phyloP scores from a whole-genome alignment of 257 asterid species.

The Gynochthodes officinalis region DNA sequence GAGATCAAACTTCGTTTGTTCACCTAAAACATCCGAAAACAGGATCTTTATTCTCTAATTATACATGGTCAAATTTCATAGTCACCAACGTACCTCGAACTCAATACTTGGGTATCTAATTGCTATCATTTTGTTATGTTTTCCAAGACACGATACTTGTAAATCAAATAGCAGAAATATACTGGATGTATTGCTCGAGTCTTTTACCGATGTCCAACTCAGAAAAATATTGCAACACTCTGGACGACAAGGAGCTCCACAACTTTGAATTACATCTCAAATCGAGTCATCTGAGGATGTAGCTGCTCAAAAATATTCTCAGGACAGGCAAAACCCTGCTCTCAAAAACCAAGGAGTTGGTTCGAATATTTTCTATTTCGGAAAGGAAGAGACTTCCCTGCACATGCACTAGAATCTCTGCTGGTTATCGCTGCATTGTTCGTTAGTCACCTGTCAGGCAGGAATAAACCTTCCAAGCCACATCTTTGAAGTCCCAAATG shows the following conservation, averaged over 20 bases:
- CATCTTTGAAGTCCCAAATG: neutral
- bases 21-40: too few relatives aligned
- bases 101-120: too few relatives aligned
- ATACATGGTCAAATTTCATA: too few relatives aligned
- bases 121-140: too few relatives aligned
- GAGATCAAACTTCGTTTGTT: too few relatives aligned
- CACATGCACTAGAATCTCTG: slow-evolving; percentile 31
- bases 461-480: too few relatives aligned
- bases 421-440: slow-evolving; percentile 41
- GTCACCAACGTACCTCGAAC: too few relatives aligned
- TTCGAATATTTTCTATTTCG: slow-evolving; percentile 20
- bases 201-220: slow-evolving; percentile 31
- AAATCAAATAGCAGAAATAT: too few relatives aligned
- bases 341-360: neutral
- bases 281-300: neutral
- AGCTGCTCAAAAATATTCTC: neutral
- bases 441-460: slow-evolving; percentile 38
- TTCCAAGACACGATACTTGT: too few relatives aligned
- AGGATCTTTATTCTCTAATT: too few relatives aligned
- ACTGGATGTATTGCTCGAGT: slow-evolving; percentile 5
- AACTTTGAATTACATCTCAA: neutral
- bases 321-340: neutral
- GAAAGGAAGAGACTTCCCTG: slow-evolving; percentile 28
- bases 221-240: slow-evolving; percentile 29
- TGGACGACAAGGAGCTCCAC: slow-evolving; percentile 19